phyloP scores from a whole-genome alignment of 2,329 filamentous ascomycete genomes.

The Verticillium albo-atrum region DNA sequence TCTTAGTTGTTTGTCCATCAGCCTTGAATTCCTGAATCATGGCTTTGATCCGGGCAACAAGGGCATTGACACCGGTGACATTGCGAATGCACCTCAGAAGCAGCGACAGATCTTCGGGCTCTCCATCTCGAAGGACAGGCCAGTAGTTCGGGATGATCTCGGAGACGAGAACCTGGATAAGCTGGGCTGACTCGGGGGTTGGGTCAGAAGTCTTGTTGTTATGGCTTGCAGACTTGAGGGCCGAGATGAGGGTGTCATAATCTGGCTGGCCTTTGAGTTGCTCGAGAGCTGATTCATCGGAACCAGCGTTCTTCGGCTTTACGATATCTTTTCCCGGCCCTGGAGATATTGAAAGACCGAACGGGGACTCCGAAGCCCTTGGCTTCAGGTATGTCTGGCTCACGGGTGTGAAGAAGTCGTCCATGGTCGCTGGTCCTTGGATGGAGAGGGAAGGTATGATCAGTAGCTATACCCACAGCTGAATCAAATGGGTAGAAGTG shows the following conservation, averaged over 20 bases:
- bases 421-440: conserved; percentile 35
- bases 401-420: conserved; percentile 49
- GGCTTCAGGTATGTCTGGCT: conserved; percentile 45
- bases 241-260: conserved; percentile 47
- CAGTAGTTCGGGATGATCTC: conserved; percentile 81
- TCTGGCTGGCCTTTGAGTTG: conserved; percentile 58
- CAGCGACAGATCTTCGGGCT: conserved; percentile 33
- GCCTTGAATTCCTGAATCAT: conserved; percentile 49
- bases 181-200: conserved; percentile 65
- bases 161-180: conserved; percentile 70
- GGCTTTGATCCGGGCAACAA: conserved; percentile 63
- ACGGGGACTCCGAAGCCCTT: conserved; percentile 23
- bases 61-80: conserved; percentile 72
- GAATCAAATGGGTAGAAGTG: too few relatives aligned
- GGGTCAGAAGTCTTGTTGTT: conserved; percentile 51
- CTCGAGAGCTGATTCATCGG: conserved; percentile 31
- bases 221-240: conserved; percentile 47
- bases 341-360: conserved; percentile 27
- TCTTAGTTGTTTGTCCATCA: conserved; percentile 28
- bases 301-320: neutral
- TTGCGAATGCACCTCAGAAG: conserved; percentile 66
- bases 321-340: conserved; percentile 7
- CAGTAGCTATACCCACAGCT: neutral
- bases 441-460: neutral
- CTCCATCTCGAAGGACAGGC: conserved; percentile 53